Evolutionary conservation across 2,329 filamentous ascomycete genomes (phyloP), one percentile per base, ranked within the genome.

Genomic region (Xylariaceae sp.): DNA sequence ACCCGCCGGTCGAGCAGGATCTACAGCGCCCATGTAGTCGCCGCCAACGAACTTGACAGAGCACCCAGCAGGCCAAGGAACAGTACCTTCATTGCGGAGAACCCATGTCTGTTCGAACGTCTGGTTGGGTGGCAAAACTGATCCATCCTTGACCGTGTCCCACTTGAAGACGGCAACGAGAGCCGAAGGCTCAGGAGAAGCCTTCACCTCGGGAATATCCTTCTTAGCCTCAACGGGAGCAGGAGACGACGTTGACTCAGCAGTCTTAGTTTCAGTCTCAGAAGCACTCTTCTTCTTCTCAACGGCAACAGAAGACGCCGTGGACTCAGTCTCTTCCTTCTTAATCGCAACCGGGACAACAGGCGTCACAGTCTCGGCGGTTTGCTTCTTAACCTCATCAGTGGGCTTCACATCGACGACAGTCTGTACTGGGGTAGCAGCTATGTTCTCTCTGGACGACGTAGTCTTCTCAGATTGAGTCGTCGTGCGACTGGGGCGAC

Each of bases 11-110:
- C 89, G 89, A 62, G 82, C 82, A 55, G 88, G 86, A 73, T 96
- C 90, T 57, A 96, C 83, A 66, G 92, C 89, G 68, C 95, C 90
- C 94, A 99, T 97, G 76, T 93, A 92, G 74, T 97, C 93, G 54
- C 94, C 94, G 59, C 93, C 92, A 60, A 95, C 88, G 70, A 92
- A 97, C 75, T 89, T 90, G 68, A 97, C 89, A 58, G 87, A 88
- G 79, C 91, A 96, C 62, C 92, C 94, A 57, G 87, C 84, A 44
- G 94, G 94, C 94, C 94, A 99, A 10, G 86, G 75, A 53, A 80
- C 77, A 9, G 84, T 84, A 34, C 94, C 93, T 17, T 88, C 87
- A 72, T 99, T 99, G 70, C 87, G 87, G 47, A 99, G 82, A 56
- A 89, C 88, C 94, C 94, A 99, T 1, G 89, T 90, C 75, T 99